Conservation (phyloP, 202 grass and related monocot species). For the Carex sylvatica region DNA sequence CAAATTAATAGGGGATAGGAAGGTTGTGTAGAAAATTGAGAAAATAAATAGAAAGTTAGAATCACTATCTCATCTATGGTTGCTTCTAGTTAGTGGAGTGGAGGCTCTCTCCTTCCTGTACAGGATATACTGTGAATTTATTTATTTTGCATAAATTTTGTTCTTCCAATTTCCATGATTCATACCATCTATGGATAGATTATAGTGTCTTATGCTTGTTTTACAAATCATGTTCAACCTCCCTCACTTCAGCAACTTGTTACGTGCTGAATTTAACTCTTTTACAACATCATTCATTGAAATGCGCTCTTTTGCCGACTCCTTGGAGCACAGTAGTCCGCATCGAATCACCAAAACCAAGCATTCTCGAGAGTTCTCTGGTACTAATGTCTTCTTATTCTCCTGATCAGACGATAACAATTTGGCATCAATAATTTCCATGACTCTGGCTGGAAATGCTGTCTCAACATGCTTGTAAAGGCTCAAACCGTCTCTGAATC, state of each 20-base stretch:
- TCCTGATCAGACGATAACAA: slow-evolving; percentile 19
- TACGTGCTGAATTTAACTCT: slow-evolving; percentile 27
- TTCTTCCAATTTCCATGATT: neutral
- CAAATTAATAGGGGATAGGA: slow-evolving; percentile 1
- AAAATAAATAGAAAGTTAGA: slow-evolving; percentile 17
- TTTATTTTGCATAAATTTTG: slow-evolving; percentile 7
- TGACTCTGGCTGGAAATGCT: slow-evolving; percentile 25
- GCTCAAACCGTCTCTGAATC: slow-evolving; percentile 27
- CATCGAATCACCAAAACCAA: slow-evolving; percentile 19
- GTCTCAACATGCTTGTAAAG: slow-evolving; percentile 21
- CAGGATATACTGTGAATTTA: slow-evolving; percentile 21
- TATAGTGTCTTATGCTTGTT: neutral
- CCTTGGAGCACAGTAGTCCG: slow-evolving; percentile 31
- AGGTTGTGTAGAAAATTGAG: slow-evolving; percentile 1
- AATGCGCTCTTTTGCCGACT: slow-evolving; percentile 1
- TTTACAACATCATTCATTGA: slow-evolving; percentile 13
- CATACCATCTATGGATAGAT: neutral
- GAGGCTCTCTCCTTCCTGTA: slow-evolving; percentile 13
- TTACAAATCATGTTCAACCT: neutral
- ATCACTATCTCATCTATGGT: neutral
- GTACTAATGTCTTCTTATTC: neutral
- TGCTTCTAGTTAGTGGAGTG: slow-evolving; percentile 20
- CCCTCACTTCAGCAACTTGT: neutral
- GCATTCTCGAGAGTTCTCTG: neutral
- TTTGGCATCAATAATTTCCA: slow-evolving; percentile 28